phyloP scores from a whole-genome alignment of 345 rosid species.

The Citrus mangshanensis region DNA sequence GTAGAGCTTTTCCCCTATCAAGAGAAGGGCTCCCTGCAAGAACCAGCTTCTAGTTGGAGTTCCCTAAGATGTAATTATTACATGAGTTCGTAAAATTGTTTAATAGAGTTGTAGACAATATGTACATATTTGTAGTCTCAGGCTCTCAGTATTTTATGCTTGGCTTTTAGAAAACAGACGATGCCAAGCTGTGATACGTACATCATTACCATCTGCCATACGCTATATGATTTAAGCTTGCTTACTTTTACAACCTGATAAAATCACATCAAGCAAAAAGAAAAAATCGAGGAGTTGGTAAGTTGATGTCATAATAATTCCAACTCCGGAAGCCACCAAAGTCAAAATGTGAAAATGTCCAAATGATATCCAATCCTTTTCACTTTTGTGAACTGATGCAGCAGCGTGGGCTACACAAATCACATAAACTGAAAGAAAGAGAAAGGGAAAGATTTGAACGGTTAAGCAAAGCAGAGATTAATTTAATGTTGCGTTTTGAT shows the following conservation, averaged over 20 bases:
- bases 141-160: no score
- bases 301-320: background rate
- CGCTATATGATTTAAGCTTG: background rate
- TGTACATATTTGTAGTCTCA: no score
- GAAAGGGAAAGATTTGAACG: background rate
- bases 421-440: background rate
- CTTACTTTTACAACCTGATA: background rate
- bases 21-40: background rate
- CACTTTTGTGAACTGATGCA: background rate
- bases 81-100: background rate
- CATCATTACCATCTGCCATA: background rate
- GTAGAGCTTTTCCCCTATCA: no score
- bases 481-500: background rate
- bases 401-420: background rate
- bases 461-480: background rate
- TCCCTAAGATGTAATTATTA: no score
- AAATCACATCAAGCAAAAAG: background rate
- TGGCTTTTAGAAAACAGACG: background rate
- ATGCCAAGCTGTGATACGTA: background rate
- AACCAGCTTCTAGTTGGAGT: background rate
- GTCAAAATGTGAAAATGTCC: slow-evolving; percentile 11
- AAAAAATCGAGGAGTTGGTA: slow-evolving; percentile 1
- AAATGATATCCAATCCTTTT: slow-evolving; percentile 3
- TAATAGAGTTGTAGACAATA: background rate
- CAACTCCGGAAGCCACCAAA: slow-evolving; percentile 13